Base-by-base conservation (phyloP, 192 early-diverging fungal species). In the Podila epicladia region DNA sequence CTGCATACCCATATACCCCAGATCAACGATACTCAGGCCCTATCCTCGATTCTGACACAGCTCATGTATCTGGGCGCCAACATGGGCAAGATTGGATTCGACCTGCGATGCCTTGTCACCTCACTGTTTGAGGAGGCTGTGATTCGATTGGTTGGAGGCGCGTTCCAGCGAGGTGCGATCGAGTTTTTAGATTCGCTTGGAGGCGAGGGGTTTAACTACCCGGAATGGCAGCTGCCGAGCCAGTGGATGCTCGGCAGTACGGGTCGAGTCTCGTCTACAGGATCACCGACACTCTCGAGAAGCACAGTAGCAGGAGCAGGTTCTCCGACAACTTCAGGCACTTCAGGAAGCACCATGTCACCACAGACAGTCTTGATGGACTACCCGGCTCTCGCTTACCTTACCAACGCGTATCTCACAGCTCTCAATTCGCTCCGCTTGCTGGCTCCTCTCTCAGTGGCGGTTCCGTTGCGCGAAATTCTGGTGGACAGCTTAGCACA, bases 1-100 rank as follows among this genome's bases (percentile, higher is more conserved):
- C 83, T 94, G 28, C 35, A 71, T 2, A 59, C 69, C 0, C 80
- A 90, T 71, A 82, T 92, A 5, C 85, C 87, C 45, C 65, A 84
- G n/a, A 85, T 95, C 49, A 73, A 82, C 19, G 92, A 93, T 57
- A 90, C 88, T 1, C 84, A 91, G 15, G 75, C 85, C 3, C 64
- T 93, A 29, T 85, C 86, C 0, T 93, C 92, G 0, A 65, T 95
- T 29, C 71, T 91, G 55, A 92, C 92, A 3, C 94, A 96, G 61
- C 83, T 91, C 15, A 93, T 94, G 89, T 96, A 96, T 68, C 93
- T 90, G 72, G 94, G 94, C 35, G 86, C 94, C 84, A 93, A 92
- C 17, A 83, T 96, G 64, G 92, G 92, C 32, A 82, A 93, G 28
- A 89, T 94, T 48, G 95, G 95, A 3, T 76, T 92, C 26, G 95